Evolutionary conservation across 2,329 filamentous ascomycete genomes (phyloP), one percentile per base, ranked within the genome.

Genomic region (Trematosphaeria pertusa): DNA sequence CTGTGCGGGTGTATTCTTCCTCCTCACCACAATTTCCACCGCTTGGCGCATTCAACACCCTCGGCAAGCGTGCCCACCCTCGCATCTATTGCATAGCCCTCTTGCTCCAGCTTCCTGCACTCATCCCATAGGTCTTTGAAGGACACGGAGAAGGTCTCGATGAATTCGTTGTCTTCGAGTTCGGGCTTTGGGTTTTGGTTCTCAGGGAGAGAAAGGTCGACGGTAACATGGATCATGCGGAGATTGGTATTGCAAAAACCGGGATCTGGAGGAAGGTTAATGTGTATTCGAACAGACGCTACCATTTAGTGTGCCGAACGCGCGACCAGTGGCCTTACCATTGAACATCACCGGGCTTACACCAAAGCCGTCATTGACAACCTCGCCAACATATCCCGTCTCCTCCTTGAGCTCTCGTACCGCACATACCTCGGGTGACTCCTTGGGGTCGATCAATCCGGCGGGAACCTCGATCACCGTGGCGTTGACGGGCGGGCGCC

Each of bases 151-250:
- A 93, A 92, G 24, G 86, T 86, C 67, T 92, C 88, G 62, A 93
- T 92, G 65, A 91, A 92, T 72, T 93, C 89, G 53, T 85, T 87
- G 19, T 91, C 88, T 65, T 93, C 88, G 5, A 92, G 77, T 64
- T 87, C 75, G 0, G 88, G 85, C 67, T 85, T 54, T 1, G 83
- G 84, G 42, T 88, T 77, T 65, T 86, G 81, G 65, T 93, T 93
- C 59, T 85, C 85, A 0, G 86, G 81, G 1, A 84, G 74, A 4
- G 74, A 78, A 78, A 88, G 83, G 69, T 93, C 87, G 53, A 93
- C 82, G 1, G 77, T 81, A 32, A 92, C 83, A 63, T 92, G 88
- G 11, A 92, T 84, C 80, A 87, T 86, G 43, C 80, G 78, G 30
- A 74, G 60, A 41, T 74, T 75, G 11, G 72, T 74, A 43, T 71